These are phyloP conservation scores for Colletotrichum sp. DNA, from an alignment of 2,329 filamentous ascomycete species.

Conservation along the genomic window DNA sequence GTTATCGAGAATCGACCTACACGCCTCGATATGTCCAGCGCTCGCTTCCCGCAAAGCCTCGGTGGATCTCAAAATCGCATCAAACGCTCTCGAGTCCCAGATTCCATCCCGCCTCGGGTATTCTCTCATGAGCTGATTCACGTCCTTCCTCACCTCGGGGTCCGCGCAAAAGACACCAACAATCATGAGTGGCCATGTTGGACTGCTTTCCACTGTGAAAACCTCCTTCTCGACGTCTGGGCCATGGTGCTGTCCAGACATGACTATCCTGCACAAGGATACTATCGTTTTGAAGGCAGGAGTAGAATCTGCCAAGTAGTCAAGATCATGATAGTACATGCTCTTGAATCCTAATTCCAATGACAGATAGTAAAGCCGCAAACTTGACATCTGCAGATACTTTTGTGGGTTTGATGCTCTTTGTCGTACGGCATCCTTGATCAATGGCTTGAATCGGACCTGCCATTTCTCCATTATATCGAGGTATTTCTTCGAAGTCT, in stretches of 20 bases:
- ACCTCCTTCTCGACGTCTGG: neutral
- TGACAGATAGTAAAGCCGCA: neutral
- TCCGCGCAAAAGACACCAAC: slow-evolving; percentile 45
- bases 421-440: neutral
- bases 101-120: slow-evolving; percentile 49
- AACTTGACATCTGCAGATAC: neutral
- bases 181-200: slow-evolving; percentile 43
- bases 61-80: slow-evolving; percentile 18
- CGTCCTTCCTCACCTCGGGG: slow-evolving; percentile 38
- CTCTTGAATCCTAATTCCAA: neutral
- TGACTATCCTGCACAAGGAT: neutral
- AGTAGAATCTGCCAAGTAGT: neutral
- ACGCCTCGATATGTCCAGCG: neutral
- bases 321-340: neutral
- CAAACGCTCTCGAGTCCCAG: slow-evolving; percentile 44
- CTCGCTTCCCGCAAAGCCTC: neutral
- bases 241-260: neutral
- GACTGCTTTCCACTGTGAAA: slow-evolving; percentile 5
- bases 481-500: slow-evolving; percentile 19
- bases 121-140: slow-evolving; percentile 41
- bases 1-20: neutral
- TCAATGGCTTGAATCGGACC: neutral
- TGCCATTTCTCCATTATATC: neutral
- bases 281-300: neutral
- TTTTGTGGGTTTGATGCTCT: neutral